Conservation (phyloP, 495 filamentous ascomycete genomes). For the Penicillium egyptiacum region DNA sequence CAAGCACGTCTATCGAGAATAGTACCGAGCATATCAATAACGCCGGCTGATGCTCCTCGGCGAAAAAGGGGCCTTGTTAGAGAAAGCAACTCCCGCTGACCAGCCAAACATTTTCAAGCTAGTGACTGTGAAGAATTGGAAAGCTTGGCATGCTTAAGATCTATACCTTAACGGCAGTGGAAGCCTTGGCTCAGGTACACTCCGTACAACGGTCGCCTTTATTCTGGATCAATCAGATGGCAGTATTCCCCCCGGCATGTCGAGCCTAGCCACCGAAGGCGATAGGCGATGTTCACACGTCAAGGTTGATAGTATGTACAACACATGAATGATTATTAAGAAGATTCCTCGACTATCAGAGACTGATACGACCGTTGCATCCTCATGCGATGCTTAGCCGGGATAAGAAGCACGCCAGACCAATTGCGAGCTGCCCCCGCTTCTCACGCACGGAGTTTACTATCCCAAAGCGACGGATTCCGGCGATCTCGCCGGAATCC, state of each 20-base stretch:
- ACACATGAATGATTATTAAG: neutral
- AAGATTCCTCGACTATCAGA: neutral
- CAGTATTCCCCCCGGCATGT: neutral
- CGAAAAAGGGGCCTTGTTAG: neutral
- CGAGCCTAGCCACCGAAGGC: neutral
- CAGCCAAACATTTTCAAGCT: neutral
- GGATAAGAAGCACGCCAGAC: slow-evolving; percentile 2
- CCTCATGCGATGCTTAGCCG: slow-evolving; percentile 4
- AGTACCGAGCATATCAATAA: no score
- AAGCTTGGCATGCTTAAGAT: slow-evolving; percentile 1
- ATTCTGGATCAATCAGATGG: neutral
- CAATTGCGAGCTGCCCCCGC: neutral
- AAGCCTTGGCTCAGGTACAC: neutral
- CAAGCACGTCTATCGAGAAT: no score
- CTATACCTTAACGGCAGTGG: neutral
- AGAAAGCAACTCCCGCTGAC: neutral
- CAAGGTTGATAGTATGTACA: neutral
- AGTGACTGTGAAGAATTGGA: neutral
- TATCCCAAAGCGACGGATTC: neutral
- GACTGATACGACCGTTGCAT: neutral
- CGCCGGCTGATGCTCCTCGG: neutral
- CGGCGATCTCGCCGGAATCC: slow-evolving; percentile 13
- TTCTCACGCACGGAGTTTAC: neutral
- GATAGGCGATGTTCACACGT: neutral
- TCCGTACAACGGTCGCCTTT: neutral